Percentiles rank a stretch among this genome's conserved stretches.
phyloP scores from a whole-genome alignment of 2,329 filamentous ascomycete genomes.

The Trichoderma atroviride region DNA sequence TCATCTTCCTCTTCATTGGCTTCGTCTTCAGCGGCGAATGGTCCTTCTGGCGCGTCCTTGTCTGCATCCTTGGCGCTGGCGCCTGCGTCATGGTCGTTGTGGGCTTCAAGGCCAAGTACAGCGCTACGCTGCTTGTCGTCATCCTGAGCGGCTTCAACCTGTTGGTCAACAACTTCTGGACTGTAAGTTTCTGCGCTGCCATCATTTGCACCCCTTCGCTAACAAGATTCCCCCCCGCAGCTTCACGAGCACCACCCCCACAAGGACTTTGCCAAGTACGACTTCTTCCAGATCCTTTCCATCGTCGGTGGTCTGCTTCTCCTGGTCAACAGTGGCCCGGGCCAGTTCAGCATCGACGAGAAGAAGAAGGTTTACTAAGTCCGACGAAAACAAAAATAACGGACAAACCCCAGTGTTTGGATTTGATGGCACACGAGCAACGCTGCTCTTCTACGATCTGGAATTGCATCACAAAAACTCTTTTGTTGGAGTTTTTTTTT shows the following conservation, averaged over 20 bases:
- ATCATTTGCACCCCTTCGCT: not conserved
- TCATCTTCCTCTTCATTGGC: slow-evolving; percentile 97
- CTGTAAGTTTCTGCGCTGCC: slow-evolving; percentile 60
- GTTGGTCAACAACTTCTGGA: slow-evolving; percentile 99
- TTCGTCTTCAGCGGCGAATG: slow-evolving; percentile 96
- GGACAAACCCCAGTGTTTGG: slow-evolving; percentile 16
- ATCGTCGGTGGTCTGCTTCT: slow-evolving; percentile 96
- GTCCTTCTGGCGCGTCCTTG: slow-evolving; percentile 83
- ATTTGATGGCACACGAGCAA: slow-evolving; percentile 21
- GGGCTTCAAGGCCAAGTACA: slow-evolving; percentile 99
- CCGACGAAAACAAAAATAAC: not conserved
- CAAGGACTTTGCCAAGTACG: slow-evolving; percentile 99
- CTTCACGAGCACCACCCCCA: slow-evolving; percentile 97
- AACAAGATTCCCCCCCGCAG: slow-evolving; percentile 46
- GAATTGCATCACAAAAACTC: slow-evolving; percentile 8
- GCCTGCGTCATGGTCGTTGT: slow-evolving; percentile 99
- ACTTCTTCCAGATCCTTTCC: slow-evolving; percentile 99
- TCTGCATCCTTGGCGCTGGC: slow-evolving; percentile 81
- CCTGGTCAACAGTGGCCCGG: slow-evolving; percentile 97
- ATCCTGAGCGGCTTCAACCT: slow-evolving; percentile 97
- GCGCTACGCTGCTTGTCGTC: slow-evolving; percentile 90
- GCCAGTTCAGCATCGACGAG: slow-evolving; percentile 97
- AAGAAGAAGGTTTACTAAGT: slow-evolving; percentile 99
- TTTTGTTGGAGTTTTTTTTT: slow-evolving; percentile 16
- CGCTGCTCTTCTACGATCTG: slow-evolving; percentile 21